Conservation (phyloP, 108 stramenopile genomes). For the Fistulifera solaris region DNA sequence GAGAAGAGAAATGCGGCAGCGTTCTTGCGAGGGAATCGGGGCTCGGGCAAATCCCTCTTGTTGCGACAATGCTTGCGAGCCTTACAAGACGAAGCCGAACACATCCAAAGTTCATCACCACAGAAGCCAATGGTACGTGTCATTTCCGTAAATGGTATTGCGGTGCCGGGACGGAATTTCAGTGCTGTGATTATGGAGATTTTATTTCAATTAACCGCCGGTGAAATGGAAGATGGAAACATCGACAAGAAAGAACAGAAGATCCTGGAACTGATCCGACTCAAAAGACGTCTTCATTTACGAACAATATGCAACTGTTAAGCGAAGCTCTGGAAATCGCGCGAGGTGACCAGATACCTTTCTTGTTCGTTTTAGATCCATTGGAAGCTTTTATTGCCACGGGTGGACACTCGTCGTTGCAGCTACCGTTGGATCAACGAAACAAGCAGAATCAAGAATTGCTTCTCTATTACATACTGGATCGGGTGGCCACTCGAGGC, state of each 20-base stretch:
- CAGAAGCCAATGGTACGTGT: constrained; percentile 33
- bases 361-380: constrained; percentile 69
- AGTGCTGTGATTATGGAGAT: constrained; percentile 55
- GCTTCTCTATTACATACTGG: constrained; percentile 76
- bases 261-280: constrained; percentile 10
- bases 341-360: constrained; percentile 59
- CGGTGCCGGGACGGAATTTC: constrained; percentile 62
- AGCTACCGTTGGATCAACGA: constrained; percentile 5
- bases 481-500: constrained; percentile 69
- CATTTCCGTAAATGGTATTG: constrained; percentile 56
- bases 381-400: constrained; percentile 52
- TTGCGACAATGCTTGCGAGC: constrained; percentile 55
- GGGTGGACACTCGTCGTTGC: neutral
- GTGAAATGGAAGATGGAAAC: constrained; percentile 29
- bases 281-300: constrained; percentile 3
- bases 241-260: constrained; percentile 11
- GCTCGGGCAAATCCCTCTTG: constrained; percentile 63
- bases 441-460: constrained; percentile 47
- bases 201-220: constrained; percentile 61
- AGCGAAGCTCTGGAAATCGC: constrained; percentile 62
- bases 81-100: constrained; percentile 19
- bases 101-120: too few species aligned
- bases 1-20: constrained; percentile 44
- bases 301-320: constrained; percentile 49
- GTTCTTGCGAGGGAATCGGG: constrained; percentile 62